Evolutionary conservation across 768 basidiomycete species (phyloP).

Genomic region (Tulasnella sp.): DNA sequence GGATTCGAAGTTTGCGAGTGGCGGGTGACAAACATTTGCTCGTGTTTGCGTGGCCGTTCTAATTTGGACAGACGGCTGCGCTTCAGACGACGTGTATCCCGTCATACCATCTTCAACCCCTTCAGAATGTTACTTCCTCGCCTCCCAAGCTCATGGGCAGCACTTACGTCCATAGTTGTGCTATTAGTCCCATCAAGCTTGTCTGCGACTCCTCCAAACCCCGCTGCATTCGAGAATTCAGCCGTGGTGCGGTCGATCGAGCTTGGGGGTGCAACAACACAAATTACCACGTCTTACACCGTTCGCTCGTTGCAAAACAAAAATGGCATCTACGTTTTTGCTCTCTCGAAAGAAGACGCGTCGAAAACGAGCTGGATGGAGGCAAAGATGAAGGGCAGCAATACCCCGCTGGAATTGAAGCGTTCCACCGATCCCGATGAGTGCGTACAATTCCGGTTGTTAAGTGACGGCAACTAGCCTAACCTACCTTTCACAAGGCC

Average conservation of each 20-base stretch:
- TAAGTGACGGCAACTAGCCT: neutral
- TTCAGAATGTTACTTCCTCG: constrained; percentile 13
- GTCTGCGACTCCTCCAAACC: constrained; percentile 25
- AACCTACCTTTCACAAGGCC: neutral
- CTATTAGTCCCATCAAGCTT: constrained; percentile 18
- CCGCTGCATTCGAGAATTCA: constrained; percentile 76
- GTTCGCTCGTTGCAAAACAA: constrained; percentile 70
- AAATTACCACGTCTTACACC: constrained; percentile 87
- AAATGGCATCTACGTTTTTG: constrained; percentile 67
- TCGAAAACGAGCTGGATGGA: constrained; percentile 76
- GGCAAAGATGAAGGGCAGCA: constrained; percentile 69
- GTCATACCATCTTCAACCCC: constrained; percentile 4
- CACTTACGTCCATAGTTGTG: neutral
- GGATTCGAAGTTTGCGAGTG: constrained; percentile 22
- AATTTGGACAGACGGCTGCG: constrained; percentile 25
- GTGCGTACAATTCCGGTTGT: constrained; percentile 50
- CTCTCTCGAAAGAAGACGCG: constrained; percentile 65
- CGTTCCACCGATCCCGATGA: constrained; percentile 55
- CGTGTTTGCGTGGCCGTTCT: constrained; percentile 22
- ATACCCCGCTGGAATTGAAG: constrained; percentile 54
- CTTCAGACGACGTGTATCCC: constrained; percentile 3
- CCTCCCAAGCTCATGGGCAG: constrained; percentile 12
- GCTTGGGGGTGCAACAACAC: constrained; percentile 84
- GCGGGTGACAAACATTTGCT: neutral
- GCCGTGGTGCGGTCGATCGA: constrained; percentile 88